These are phyloP conservation scores for Blastobotrys peoriensis DNA, from an alignment of 805 yeast genomes.

Conservation along the genomic window DNA sequence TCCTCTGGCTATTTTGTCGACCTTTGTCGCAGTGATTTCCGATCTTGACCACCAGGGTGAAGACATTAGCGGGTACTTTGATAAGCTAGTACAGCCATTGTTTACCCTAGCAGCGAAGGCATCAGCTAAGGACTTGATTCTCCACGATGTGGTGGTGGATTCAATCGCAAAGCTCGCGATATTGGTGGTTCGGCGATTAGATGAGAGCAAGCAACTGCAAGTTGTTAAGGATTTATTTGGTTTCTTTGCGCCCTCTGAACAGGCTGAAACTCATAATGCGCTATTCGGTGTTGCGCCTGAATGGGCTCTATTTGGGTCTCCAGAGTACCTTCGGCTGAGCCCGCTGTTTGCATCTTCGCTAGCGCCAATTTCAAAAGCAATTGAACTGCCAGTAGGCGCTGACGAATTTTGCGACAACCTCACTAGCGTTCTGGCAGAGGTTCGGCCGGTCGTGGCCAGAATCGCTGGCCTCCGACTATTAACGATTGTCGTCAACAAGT, in stretches of 20 bases:
- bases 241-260: not conserved
- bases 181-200: not conserved
- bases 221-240: not conserved
- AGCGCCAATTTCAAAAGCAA: conserved; percentile 12
- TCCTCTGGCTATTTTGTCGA: conserved; percentile 23
- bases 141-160: conserved; percentile 5
- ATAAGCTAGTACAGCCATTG: conserved; percentile 15
- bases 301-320: not conserved
- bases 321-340: not conserved
- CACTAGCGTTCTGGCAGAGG: conserved; percentile 15
- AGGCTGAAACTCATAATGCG: not conserved
- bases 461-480: conserved; percentile 53
- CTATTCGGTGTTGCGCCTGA: not conserved
- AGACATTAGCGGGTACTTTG: conserved; percentile 19
- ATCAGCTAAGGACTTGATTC: not conserved
- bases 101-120: conserved; percentile 9
- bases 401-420: conserved; percentile 10
- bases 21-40: conserved; percentile 24
- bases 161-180: not conserved
- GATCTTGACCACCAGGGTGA: conserved; percentile 10
- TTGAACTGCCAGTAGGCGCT: not conserved
- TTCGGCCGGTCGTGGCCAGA: conserved; percentile 33
- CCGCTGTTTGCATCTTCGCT: conserved; percentile 15
- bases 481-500: conserved; percentile 53
- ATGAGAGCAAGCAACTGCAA: not conserved